Percentiles rank a stretch among this genome's conserved stretches.
Evolutionary conservation across 2,329 filamentous ascomycete species (phyloP).

Genomic region (Xylaria sp.): DNA sequence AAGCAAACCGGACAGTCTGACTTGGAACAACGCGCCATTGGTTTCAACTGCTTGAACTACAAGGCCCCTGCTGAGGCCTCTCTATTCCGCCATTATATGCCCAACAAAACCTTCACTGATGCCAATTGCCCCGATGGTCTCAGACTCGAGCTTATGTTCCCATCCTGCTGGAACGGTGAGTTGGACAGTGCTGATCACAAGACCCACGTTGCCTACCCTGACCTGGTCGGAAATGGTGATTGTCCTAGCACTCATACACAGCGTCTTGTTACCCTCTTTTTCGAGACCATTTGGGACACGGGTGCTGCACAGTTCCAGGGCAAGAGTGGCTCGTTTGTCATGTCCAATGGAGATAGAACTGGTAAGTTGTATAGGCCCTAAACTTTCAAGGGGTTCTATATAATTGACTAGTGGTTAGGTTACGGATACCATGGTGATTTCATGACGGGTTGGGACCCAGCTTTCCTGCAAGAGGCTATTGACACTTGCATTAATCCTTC

Average conservation of each 20-base stretch:
- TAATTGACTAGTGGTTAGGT: constrained; percentile 56
- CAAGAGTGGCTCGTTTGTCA: constrained; percentile 74
- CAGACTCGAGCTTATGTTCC: constrained; percentile 87
- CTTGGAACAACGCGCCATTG: constrained; percentile 82
- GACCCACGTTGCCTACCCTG: constrained; percentile 81
- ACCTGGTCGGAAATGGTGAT: constrained; percentile 77
- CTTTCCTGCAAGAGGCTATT: constrained; percentile 77
- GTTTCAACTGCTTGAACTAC: constrained; percentile 97
- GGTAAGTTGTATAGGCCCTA: constrained; percentile 58
- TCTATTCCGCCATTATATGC: constrained; percentile 83
- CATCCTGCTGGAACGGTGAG: constrained; percentile 87
- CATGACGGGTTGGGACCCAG: constrained; percentile 78
- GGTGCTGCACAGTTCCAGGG: constrained; percentile 65
- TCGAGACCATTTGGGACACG: constrained; percentile 86
- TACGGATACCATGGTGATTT: constrained; percentile 85
- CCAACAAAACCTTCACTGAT: constrained; percentile 83
- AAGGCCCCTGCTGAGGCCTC: constrained; percentile 72
- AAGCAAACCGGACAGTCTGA: constrained; percentile 74
- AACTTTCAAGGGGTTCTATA: background rate
- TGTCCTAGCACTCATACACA: constrained; percentile 77
- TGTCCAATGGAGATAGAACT: constrained; percentile 81
- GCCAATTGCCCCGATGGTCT: constrained; percentile 83
- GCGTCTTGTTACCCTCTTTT: constrained; percentile 81
- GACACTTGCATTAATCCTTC: constrained; percentile 77
- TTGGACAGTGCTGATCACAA: constrained; percentile 68